These are phyloP conservation scores for Colletotrichum siamense DNA, from an alignment of 2,329 filamentous ascomycete species.

Conservation along the genomic window DNA sequence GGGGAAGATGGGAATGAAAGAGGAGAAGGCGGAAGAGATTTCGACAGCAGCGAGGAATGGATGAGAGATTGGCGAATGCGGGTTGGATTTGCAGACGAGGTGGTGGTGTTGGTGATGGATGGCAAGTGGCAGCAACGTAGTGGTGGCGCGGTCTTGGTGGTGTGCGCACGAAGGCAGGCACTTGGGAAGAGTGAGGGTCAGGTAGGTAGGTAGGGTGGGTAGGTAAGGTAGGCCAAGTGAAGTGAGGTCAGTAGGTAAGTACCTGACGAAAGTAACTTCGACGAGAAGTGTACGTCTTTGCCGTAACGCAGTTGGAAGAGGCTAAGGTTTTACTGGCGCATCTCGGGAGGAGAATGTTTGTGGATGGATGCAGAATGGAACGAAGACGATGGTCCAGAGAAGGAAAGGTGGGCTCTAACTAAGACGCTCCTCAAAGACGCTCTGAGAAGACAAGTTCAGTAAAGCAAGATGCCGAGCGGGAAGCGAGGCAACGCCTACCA, in stretches of 20 bases:
- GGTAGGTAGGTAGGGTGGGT: neutral
- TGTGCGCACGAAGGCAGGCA: neutral
- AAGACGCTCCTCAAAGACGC: neutral
- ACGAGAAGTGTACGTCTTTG: neutral
- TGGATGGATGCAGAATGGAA: neutral
- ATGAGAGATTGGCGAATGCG: constrained; percentile 16
- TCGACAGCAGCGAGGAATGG: neutral
- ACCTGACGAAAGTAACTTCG: neutral
- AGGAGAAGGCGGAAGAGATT: neutral
- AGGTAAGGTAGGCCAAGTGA: neutral
- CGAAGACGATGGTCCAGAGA: neutral
- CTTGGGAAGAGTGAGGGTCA: neutral
- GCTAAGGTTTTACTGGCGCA: neutral
- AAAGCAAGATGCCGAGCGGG: neutral
- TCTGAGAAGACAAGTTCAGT: neutral
- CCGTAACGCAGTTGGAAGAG: neutral
- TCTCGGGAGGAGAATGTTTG: neutral
- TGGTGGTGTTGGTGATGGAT: neutral
- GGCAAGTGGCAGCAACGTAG: neutral
- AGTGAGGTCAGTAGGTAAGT: neutral
- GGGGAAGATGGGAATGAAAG: neutral
- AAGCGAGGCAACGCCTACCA: neutral
- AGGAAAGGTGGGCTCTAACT: neutral
- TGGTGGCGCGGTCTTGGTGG: neutral
- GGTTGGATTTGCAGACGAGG: neutral